These are phyloP conservation scores for Ophiostoma ips DNA, from an alignment of 2,329 filamentous ascomycete species.

Conservation along the genomic window DNA sequence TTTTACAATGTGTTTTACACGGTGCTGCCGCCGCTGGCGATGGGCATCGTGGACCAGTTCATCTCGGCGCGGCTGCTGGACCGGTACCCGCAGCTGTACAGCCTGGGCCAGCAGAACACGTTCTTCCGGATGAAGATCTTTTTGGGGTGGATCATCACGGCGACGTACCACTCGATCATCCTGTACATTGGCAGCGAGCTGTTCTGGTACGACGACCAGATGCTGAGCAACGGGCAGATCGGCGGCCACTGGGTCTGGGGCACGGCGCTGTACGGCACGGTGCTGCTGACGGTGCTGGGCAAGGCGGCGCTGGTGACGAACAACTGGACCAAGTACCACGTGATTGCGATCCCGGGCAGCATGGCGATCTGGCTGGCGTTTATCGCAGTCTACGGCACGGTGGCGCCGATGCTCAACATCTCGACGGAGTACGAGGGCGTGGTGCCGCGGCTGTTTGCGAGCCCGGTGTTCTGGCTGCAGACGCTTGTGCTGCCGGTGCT, in stretches of 20 bases:
- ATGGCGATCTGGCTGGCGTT: slow-evolving; percentile 87
- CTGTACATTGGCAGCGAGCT: slow-evolving; percentile 76
- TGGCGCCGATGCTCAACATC: slow-evolving; percentile 69
- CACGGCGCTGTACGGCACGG: slow-evolving; percentile 82
- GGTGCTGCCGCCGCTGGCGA: slow-evolving; percentile 77
- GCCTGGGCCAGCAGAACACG: slow-evolving; percentile 77
- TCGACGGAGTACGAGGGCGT: slow-evolving; percentile 77
- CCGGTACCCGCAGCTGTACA: slow-evolving; percentile 90
- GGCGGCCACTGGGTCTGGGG: slow-evolving; percentile 98
- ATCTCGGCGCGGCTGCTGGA: slow-evolving; percentile 88
- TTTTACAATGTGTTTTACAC: slow-evolving; percentile 99
- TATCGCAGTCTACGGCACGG: slow-evolving; percentile 72
- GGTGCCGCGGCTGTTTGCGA: slow-evolving; percentile 64
- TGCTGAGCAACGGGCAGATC: slow-evolving; percentile 62
- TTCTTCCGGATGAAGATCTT: slow-evolving; percentile 94
- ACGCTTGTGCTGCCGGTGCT: slow-evolving; percentile 64
- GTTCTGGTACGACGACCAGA: slow-evolving; percentile 71
- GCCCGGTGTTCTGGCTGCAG: slow-evolving; percentile 85
- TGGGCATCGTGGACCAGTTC: slow-evolving; percentile 96
- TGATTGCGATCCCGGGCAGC: slow-evolving; percentile 88
- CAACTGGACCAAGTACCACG: slow-evolving; percentile 97
- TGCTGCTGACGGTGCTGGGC: slow-evolving; percentile 82
- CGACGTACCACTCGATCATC: slow-evolving; percentile 87
- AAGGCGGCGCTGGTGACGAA: slow-evolving; percentile 92
- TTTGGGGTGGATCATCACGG: slow-evolving; percentile 82